Base-by-base conservation (phyloP, 352 stramenopile species). In the Aphanomyces euteiches region DNA sequence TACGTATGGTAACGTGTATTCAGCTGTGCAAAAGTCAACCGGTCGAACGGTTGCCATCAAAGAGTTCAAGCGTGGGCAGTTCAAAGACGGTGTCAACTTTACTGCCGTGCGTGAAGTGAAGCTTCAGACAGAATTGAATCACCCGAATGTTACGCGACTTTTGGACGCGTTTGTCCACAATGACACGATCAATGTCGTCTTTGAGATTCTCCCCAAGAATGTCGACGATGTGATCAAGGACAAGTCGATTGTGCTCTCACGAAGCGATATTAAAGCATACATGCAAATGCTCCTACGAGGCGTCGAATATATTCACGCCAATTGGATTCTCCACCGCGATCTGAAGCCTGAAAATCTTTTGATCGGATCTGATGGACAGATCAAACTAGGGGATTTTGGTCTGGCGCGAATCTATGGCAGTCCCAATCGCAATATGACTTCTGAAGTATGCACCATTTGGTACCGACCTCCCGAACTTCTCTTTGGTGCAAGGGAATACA, bases 131-230 rank as follows among this genome's bases (percentile, higher is more conserved):
- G 87, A 96, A 73, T 82, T 95, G 61, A 90, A 92, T 68, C 87
- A 95, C 77, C 74, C 81, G 15, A 95, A 95, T 66, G 82, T 93
- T 6, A 81, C 92, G 58, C 83, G 94, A 73, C 78, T 96, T 43
- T 79, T 96, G 56, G 88, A 96, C 65, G 89, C 94, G 17, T 96
- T 93, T 59, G 86, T 93, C 19, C 77, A 85, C 56, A 92, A 93
- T 56, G 88, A 94, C 72, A 96, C 86, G 19, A 90, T 96, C 73
- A 95, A 95, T 75, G 78, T 96, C 39, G 89, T 96, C 45, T 95
- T 93, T 61, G 89, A 96, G 79, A 78, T 95, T 60, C 75, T 95
- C 65, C 87, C 88, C 45, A 92, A 82, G 67, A 93, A 94, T 71
- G 69, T 96, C 58, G 87, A 96, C 72, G 83, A 96, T 56, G 84